Percentiles rank a stretch among this genome's conserved stretches.
Evolutionary conservation across 306 rosid species (phyloP).

Genomic region (Ammopiptanthus mongolicus): DNA sequence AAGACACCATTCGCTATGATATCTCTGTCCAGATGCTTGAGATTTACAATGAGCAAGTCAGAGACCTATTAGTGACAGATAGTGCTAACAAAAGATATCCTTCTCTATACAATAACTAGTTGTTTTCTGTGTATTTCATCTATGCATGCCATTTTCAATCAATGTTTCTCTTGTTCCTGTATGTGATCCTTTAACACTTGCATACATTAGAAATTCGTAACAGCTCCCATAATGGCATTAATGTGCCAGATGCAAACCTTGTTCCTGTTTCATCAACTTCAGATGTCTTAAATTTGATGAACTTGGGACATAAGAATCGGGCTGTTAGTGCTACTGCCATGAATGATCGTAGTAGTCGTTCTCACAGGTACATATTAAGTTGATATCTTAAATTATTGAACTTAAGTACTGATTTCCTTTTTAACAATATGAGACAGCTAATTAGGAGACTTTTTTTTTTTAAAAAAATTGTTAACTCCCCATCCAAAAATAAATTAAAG

Average conservation of each 20-base stretch:
- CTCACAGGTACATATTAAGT: constrained; percentile 60
- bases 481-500: background rate
- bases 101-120: constrained; percentile 2
- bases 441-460: background rate
- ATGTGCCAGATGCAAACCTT: constrained; percentile 84
- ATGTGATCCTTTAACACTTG: constrained; percentile 34
- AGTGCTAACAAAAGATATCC: constrained; percentile 79
- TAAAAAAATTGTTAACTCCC: no score
- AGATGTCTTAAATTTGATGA: constrained; percentile 76
- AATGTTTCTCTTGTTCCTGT: constrained; percentile 16
- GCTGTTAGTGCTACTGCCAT: constrained; percentile 83
- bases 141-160: background rate
- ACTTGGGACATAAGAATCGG: constrained; percentile 77
- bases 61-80: constrained; percentile 69
- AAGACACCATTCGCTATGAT: constrained; percentile 60
- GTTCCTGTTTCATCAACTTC: constrained; percentile 74
- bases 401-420: background rate
- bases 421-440: background rate
- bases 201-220: constrained; percentile 78
- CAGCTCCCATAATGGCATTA: constrained; percentile 75
- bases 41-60: constrained; percentile 93
- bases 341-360: constrained; percentile 93
- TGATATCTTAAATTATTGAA: background rate
- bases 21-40: constrained; percentile 95
- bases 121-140: background rate